These are phyloP conservation scores for Pecoramyces ruminantium DNA, from an alignment of 192 early-diverging fungal species.

Conservation along the genomic window DNA sequence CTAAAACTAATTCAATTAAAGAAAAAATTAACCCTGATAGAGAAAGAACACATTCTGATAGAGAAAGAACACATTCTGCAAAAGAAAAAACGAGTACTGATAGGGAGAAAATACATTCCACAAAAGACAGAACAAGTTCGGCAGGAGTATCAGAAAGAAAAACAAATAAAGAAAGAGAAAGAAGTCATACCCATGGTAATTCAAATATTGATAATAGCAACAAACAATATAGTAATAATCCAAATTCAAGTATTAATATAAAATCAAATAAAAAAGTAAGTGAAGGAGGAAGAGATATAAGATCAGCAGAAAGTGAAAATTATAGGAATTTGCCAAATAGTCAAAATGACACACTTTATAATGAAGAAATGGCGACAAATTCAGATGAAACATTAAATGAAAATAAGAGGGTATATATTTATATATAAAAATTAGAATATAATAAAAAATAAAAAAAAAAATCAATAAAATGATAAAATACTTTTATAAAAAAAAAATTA, in stretches of 20 bases:
- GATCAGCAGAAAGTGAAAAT: neutral
- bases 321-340: neutral
- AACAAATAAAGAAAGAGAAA: neutral
- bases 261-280: neutral
- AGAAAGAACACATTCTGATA: neutral
- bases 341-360: neutral
- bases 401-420: neutral
- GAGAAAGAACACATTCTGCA: neutral
- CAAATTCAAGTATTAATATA: neutral
- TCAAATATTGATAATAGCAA: too few relatives aligned
- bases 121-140: neutral
- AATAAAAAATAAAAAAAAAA: too few relatives aligned
- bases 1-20: neutral
- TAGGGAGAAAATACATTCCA: neutral
- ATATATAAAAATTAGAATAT: too few relatives aligned
- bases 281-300: neutral
- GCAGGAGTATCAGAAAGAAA: neutral
- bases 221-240: too few relatives aligned
- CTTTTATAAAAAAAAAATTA: too few relatives aligned
- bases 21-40: neutral
- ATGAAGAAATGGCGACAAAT: neutral
- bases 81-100: neutral
- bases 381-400: neutral
- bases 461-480: too few relatives aligned
- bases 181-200: neutral